Base-by-base conservation (phyloP, 2,329 filamentous ascomycete species). In the Scopulariopsis brevicaulis region DNA sequence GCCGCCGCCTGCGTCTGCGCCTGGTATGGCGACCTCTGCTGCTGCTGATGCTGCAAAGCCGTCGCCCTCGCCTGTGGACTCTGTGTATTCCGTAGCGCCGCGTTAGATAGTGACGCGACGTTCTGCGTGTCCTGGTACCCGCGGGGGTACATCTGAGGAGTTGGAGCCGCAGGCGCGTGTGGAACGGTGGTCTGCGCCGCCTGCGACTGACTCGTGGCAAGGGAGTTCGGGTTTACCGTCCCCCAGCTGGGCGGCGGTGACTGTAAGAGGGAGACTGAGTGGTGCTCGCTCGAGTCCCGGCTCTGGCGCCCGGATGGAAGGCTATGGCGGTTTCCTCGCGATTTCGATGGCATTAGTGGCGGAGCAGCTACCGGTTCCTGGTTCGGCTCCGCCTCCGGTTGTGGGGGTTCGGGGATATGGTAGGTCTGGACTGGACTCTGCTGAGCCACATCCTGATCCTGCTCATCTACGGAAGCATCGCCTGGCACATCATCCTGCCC, bases 1-100 rank as follows among this genome's bases (percentile, higher is more conserved):
- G 65, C 60, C 59, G 46, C 46, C 20, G 46, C 46, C 57, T 35
- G 58, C 2, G 62, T 51, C 2, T 32, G 28, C 28, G 65, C 60
- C 59, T 69, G 66, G 34, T 68, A 67, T 0, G 69, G 67, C 18
- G 71, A 72, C 34, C 63, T 64, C 43, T 18, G 18, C n/a, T 57
- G 56, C 15, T 28, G 2, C n/a, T 57, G 56, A 7, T 28, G 2
- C 12, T 53, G 48, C 18, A 24, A 22, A 22, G 48, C 34, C 3
- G 56, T 4, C 28, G 15, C 35, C 14, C 53, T 24, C 4, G 51
- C 40, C 32, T 35, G 40, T 4, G 56, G 18, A 20, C 37, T 54
- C 18, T 22, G 15, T n/a, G 20, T 25, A 12, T 46, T 48, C n/a
- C 24, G n/a, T 15, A 58, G 20, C 18, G 28, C 51, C 10, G 56